Percentiles rank a stretch among this genome's conserved stretches.
Evolutionary conservation across 129 eudicot species (phyloP).

Genomic region (Rutidosis leptorrhynchoides): DNA sequence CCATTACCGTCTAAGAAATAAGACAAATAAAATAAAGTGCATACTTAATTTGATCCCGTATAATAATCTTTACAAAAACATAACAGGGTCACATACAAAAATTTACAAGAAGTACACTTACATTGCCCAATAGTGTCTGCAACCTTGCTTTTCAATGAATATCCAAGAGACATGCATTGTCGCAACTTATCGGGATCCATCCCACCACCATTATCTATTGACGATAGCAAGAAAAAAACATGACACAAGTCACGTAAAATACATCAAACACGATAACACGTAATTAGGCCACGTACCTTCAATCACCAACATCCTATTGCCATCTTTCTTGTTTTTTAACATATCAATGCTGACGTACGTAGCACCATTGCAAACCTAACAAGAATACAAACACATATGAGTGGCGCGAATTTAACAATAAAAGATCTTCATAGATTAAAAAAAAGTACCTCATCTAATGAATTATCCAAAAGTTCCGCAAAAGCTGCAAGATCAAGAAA

Average conservation of each 20-base stretch:
- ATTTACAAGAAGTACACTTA: slow-evolving; percentile 28
- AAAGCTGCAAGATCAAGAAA: slow-evolving; percentile 51
- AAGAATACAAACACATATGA: not conserved
- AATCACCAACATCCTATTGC: slow-evolving; percentile 74
- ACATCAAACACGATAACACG: not conserved
- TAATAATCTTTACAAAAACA: not conserved
- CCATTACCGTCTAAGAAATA: slow-evolving; percentile 79
- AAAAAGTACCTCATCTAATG: slow-evolving; percentile 75
- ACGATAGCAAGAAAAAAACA: slow-evolving; percentile 4
- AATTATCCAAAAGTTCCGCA: slow-evolving; percentile 93
- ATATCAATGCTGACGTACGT: slow-evolving; percentile 80
- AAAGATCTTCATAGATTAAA: not conserved
- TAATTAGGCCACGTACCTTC: slow-evolving; percentile 58
- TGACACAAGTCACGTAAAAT: not conserved
- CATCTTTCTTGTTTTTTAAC: slow-evolving; percentile 75
- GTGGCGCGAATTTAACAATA: not conserved
- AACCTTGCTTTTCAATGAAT: slow-evolving; percentile 81
- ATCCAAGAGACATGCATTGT: slow-evolving; percentile 97
- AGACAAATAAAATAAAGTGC: slow-evolving; percentile 2
- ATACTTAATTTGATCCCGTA: not conserved
- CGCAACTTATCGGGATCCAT: slow-evolving; percentile 91
- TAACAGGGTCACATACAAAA: not conserved
- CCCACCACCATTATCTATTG: slow-evolving; percentile 90
- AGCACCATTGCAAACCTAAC: slow-evolving; percentile 79
- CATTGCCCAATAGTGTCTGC: slow-evolving; percentile 88